Evolutionary conservation across 2,329 filamentous ascomycete species (phyloP).

Genomic region (Fusarium nelsonii): DNA sequence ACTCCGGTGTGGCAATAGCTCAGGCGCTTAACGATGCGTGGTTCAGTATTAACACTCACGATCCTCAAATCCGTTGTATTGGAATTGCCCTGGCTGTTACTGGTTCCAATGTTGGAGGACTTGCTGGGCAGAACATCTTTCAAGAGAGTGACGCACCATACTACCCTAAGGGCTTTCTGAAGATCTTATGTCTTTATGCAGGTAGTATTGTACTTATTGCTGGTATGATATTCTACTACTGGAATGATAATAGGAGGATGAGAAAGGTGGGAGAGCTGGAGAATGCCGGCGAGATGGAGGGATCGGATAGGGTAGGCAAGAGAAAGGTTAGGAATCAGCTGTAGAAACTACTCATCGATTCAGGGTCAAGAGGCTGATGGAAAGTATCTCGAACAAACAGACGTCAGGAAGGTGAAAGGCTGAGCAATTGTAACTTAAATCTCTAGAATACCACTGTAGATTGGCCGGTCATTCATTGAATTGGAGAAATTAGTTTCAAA

Average conservation of each 20-base stretch:
- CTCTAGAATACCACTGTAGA: no score
- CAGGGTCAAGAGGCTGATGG: background rate
- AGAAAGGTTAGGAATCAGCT: background rate
- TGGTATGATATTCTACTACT: constrained; percentile 19
- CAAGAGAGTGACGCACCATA: background rate
- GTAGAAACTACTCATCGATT: background rate
- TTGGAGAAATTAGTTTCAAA: no score
- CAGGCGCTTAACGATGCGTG: constrained; percentile 9
- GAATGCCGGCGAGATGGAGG: background rate
- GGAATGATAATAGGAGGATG: constrained; percentile 8
- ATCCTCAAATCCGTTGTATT: constrained; percentile 6
- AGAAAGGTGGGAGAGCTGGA: background rate
- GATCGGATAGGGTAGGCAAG: background rate
- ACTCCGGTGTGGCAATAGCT: background rate
- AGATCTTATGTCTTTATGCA: constrained; percentile 1
- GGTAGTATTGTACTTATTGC: constrained; percentile 12
- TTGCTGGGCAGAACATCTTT: background rate
- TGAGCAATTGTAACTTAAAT: background rate
- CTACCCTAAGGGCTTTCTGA: background rate
- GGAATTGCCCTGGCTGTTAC: background rate
- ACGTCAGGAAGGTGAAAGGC: background rate
- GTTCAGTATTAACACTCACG: constrained; percentile 6
- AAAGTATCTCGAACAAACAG: background rate
- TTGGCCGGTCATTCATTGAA: no score
- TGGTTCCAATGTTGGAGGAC: background rate